Percentiles rank a stretch among this genome's conserved stretches.
Evolutionary conservation across 2,329 filamentous ascomycete genomes (phyloP).

Genomic region (Colletotrichum eremochloae): DNA sequence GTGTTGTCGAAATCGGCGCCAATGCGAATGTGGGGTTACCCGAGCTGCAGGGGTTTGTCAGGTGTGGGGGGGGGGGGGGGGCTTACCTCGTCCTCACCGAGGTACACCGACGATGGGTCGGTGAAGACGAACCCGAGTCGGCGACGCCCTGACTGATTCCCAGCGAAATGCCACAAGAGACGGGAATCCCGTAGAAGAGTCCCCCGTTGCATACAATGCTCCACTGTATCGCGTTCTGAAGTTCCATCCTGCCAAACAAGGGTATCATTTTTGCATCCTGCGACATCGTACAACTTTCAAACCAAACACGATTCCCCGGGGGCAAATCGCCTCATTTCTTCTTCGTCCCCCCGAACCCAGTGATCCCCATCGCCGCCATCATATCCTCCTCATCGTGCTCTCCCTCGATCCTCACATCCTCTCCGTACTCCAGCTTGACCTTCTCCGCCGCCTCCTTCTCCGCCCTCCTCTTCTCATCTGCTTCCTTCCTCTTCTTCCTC

Average conservation of each 20-base stretch:
- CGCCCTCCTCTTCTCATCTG: constrained; percentile 65
- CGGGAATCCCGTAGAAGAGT: not conserved
- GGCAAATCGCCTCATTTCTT: constrained; percentile 52
- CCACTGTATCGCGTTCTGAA: not conserved
- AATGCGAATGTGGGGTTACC: constrained; percentile 37
- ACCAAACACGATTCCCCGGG: constrained; percentile 13
- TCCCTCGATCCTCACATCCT: constrained; percentile 75
- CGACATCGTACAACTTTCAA: constrained; percentile 18
- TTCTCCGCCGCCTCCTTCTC: constrained; percentile 67
- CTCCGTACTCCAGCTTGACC: constrained; percentile 72
- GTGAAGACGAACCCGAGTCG: not conserved
- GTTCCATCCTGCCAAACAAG: constrained; percentile 28
- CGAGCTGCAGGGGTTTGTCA: constrained; percentile 26
- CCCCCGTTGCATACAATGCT: not conserved
- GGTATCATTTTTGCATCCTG: constrained; percentile 50
- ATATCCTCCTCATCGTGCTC: constrained; percentile 80
- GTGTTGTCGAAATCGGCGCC: constrained; percentile 36
- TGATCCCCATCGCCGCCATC: constrained; percentile 76
- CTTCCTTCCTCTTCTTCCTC: constrained; percentile 66
- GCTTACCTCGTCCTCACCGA: constrained; percentile 21
- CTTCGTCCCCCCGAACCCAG: constrained; percentile 72
- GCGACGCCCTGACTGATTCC: not conserved
- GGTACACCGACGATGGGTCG: not conserved
- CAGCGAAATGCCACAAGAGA: not conserved
- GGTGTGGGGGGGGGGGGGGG: not conserved